A percentile compares a stretch with the other conserved stretches of the same genome.
These are phyloP conservation scores for Ceratobasidium theobromae DNA, from an alignment of 1,284 basidiomycete species.

Conservation along the genomic window DNA sequence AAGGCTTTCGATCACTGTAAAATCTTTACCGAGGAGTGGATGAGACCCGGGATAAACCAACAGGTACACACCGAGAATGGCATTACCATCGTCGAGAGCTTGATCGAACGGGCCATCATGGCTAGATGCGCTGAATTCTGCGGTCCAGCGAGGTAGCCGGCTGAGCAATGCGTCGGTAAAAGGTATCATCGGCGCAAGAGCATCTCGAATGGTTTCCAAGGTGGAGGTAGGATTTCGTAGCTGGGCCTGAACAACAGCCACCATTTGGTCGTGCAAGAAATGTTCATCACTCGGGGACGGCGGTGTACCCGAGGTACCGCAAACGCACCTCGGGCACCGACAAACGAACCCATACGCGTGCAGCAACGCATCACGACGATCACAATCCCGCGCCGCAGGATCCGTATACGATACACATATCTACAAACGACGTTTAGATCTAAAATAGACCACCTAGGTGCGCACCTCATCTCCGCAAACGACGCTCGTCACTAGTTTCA, in stretches of 20 bases:
- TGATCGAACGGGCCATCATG: constrained; percentile 59
- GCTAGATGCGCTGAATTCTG: constrained; percentile 62
- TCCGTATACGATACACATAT: constrained; percentile 72
- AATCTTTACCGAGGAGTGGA: constrained; percentile 67
- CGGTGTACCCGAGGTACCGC: background rate
- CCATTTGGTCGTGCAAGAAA: constrained; percentile 11
- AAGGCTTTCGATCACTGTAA: background rate
- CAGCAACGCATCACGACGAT: constrained; percentile 58
- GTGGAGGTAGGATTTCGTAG: background rate
- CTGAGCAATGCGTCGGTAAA: background rate
- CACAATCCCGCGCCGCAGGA: constrained; percentile 61
- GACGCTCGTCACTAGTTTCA: constrained; percentile 62
- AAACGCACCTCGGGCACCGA: constrained; percentile 55
- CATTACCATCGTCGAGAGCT: constrained; percentile 58
- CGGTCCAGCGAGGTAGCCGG: constrained; percentile 57
- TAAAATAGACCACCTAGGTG: constrained; percentile 12
- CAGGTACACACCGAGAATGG: constrained; percentile 62
- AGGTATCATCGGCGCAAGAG: background rate
- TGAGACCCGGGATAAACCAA: constrained; percentile 69
- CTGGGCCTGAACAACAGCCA: background rate
- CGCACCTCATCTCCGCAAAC: constrained; percentile 61
- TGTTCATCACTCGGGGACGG: background rate
- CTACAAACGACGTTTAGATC: constrained; percentile 44
- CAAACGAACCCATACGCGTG: constrained; percentile 69
- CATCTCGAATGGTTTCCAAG: constrained; percentile 3